Conservation (phyloP, 2,329 filamentous ascomycete genomes). For the Aschersonia sp. region DNA sequence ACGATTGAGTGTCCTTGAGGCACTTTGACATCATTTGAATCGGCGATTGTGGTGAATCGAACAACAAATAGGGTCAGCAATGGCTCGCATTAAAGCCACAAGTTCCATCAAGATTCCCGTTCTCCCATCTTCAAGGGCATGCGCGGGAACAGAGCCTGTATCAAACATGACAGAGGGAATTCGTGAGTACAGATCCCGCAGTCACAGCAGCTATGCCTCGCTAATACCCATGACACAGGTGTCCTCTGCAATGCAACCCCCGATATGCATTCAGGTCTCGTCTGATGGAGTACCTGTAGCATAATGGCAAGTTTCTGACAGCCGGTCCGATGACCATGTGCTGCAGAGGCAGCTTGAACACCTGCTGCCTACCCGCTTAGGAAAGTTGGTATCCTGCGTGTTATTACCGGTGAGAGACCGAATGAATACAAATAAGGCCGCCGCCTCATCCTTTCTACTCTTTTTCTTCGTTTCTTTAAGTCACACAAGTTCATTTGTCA, state of each 20-base stretch:
- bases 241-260: neutral
- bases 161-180: neutral
- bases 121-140: neutral
- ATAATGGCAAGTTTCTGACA: neutral
- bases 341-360: neutral
- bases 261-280: neutral
- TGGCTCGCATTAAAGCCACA: neutral
- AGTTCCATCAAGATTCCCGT: neutral
- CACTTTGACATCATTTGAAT: neutral
- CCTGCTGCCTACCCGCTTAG: neutral
- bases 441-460: neutral
- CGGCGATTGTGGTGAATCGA: neutral
- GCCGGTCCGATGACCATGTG: neutral
- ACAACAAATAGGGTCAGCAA: neutral
- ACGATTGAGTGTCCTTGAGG: neutral
- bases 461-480: neutral
- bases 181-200: neutral
- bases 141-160: neutral
- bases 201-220: neutral
- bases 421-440: neutral
- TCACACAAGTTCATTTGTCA: neutral
- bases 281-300: neutral
- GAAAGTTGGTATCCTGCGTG: neutral
- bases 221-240: neutral
- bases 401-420: neutral